Evolutionary conservation across 129 eudicot genomes (phyloP).

Genomic region (Chrysanthemum lavandulifolium): DNA sequence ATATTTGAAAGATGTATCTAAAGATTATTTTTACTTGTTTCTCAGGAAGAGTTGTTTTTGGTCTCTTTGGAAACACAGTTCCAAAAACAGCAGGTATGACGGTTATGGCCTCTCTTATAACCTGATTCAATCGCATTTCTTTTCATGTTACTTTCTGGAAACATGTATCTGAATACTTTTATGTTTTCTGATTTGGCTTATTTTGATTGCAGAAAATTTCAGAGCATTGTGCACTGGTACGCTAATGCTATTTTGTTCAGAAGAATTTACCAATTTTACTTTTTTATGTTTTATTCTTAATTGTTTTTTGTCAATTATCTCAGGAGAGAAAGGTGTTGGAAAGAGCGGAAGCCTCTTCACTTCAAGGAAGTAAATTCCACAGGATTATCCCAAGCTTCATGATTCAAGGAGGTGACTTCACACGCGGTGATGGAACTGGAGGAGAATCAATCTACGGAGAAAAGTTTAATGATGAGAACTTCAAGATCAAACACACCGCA

Average conservation of each 20-base stretch:
- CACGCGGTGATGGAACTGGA: slow-evolving; percentile 87
- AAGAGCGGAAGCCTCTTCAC: slow-evolving; percentile 79
- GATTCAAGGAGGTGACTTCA: slow-evolving; percentile 98
- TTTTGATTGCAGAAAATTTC: slow-evolving; percentile 68
- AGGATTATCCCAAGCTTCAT: slow-evolving; percentile 91
- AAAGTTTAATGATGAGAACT: slow-evolving; percentile 84
- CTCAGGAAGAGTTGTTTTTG: slow-evolving; percentile 87
- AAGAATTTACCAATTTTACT: neutral
- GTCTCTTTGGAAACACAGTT: slow-evolving; percentile 91
- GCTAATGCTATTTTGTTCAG: slow-evolving; percentile 1
- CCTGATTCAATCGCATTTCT: neutral
- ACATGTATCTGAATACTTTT: neutral
- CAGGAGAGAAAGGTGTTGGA: slow-evolving; percentile 90
- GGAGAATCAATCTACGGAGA: slow-evolving; percentile 96
- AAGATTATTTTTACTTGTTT: slow-evolving; percentile 24
- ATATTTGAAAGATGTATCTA: neutral
- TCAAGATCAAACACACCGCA: slow-evolving; percentile 87
- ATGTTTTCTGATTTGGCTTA: slow-evolving; percentile 4
- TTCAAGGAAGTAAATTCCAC: slow-evolving; percentile 85
- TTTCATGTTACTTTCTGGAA: slow-evolving; percentile 8
- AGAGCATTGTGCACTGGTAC: slow-evolving; percentile 95
- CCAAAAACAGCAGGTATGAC: slow-evolving; percentile 89
- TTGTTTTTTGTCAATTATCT: slow-evolving; percentile 7
- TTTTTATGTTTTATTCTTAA: neutral
- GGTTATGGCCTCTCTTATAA: neutral